These are phyloP conservation scores for Melastoma malabathricum DNA, from an alignment of 345 rosid genomes.

Conservation along the genomic window DNA sequence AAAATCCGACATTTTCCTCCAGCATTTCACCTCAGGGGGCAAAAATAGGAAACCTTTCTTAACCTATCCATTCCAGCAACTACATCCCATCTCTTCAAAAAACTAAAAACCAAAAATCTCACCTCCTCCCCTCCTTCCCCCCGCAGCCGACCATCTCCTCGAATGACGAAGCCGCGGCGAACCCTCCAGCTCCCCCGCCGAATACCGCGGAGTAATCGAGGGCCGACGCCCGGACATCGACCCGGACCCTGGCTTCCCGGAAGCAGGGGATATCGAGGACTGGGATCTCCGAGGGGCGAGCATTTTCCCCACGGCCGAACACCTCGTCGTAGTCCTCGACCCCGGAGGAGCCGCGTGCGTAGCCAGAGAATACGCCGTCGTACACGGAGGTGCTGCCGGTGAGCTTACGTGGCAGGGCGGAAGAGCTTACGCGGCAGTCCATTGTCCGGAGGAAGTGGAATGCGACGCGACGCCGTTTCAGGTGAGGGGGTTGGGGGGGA, in stretches of 20 bases:
- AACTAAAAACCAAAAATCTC: slow-evolving; percentile 1
- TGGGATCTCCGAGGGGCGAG: slow-evolving; percentile 56
- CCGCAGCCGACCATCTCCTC: slow-evolving; percentile 41
- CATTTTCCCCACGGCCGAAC: slow-evolving; percentile 24
- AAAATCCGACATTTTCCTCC: no score
- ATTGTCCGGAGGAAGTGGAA: slow-evolving; percentile 19
- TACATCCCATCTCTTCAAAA: no score
- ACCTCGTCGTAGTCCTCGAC: slow-evolving; percentile 63
- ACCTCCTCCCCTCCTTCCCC: slow-evolving; percentile 16
- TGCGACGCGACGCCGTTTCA: no score
- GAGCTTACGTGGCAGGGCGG: slow-evolving; percentile 42
- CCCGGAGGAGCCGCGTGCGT: slow-evolving; percentile 16
- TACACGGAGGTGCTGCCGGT: slow-evolving; percentile 35
- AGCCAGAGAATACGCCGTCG: slow-evolving; percentile 70
- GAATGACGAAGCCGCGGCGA: slow-evolving; percentile 35
- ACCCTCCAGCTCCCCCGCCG: slow-evolving; percentile 44
- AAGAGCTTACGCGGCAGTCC: slow-evolving; percentile 48
- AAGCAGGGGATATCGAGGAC: slow-evolving; percentile 66
- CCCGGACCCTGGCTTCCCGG: slow-evolving; percentile 26
- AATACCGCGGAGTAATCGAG: slow-evolving; percentile 71
- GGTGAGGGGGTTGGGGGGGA: no score
- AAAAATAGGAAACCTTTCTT: no score
- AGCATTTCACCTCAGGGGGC: no score
- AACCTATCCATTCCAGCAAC: no score
- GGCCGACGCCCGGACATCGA: slow-evolving; percentile 42